phyloP scores from a whole-genome alignment of 495 filamentous ascomycete genomes.

The Aspergillus conjunctus region DNA sequence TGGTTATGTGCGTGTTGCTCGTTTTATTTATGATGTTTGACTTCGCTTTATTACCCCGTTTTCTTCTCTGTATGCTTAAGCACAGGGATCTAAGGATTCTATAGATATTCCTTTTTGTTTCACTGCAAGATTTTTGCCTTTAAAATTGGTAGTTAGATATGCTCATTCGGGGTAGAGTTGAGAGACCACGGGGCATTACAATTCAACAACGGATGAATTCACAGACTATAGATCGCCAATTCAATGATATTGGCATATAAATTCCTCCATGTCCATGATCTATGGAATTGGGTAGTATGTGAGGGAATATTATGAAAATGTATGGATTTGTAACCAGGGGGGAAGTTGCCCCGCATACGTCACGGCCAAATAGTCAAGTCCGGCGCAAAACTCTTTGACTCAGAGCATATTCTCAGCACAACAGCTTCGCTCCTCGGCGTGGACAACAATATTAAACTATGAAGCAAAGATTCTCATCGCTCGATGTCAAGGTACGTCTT shows the following conservation, averaged over 20 bases:
- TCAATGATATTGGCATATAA: neutral
- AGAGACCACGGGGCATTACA: neutral
- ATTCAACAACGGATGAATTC: neutral
- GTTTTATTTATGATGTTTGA: conserved; percentile 24
- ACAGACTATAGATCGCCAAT: neutral
- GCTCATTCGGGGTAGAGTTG: neutral
- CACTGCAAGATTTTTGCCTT: neutral
- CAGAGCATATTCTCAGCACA: conserved; percentile 11
- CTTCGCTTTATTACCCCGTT: conserved; percentile 21
- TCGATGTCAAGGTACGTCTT: conserved; percentile 75
- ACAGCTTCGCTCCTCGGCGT: conserved; percentile 11
- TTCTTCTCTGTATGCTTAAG: conserved; percentile 18
- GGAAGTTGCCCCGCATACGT: conserved; percentile 52
- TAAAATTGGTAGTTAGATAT: neutral
- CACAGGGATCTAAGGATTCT: conserved; percentile 22
- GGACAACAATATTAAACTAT: conserved; percentile 53
- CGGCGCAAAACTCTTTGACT: conserved; percentile 34
- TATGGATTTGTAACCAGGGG: conserved; percentile 2
- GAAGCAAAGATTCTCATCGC: conserved; percentile 96
- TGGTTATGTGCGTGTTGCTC: conserved; percentile 33
- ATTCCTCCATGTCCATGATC: neutral
- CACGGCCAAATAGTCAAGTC: conserved; percentile 34
- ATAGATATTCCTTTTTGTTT: conserved; percentile 33
- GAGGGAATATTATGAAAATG: conserved; percentile 10
- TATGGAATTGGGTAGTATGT: neutral